Evolutionary conservation across 495 filamentous ascomycete genomes (phyloP).

Genomic region (Baudoinia panamericana): DNA sequence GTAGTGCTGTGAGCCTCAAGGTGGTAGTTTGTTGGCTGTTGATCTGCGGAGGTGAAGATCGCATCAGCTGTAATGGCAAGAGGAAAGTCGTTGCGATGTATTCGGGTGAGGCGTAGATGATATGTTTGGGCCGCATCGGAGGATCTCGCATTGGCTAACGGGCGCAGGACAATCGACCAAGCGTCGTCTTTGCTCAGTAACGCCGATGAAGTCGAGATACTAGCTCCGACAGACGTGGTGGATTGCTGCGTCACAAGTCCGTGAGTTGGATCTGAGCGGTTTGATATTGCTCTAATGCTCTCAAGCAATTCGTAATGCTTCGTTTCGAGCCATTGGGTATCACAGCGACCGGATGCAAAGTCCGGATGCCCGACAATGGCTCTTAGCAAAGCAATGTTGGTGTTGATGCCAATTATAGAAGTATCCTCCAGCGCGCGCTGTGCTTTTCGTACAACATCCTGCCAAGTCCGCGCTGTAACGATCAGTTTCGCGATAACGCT

Average conservation of each 20-base stretch:
- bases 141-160: background rate
- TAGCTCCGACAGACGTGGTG: slow-evolving; percentile 8
- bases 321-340: slow-evolving; percentile 46
- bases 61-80: slow-evolving; percentile 41
- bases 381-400: slow-evolving; percentile 40
- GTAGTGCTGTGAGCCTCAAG: slow-evolving; percentile 37
- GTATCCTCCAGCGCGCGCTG: slow-evolving; percentile 43
- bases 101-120: slow-evolving; percentile 40
- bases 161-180: slow-evolving; percentile 17
- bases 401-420: slow-evolving; percentile 40
- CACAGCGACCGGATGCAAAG: slow-evolving; percentile 34
- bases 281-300: slow-evolving; percentile 24
- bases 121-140: slow-evolving; percentile 2
- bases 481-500: slow-evolving; percentile 50
- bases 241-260: slow-evolving; percentile 11
- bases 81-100: slow-evolving; percentile 48
- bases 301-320: slow-evolving; percentile 32
- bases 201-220: background rate
- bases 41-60: slow-evolving; percentile 37
- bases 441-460: slow-evolving; percentile 39
- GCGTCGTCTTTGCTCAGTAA: slow-evolving; percentile 21
- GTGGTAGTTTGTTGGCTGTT: slow-evolving; percentile 28
- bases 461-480: slow-evolving; percentile 41
- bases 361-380: slow-evolving; percentile 39
- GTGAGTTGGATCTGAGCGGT: slow-evolving; percentile 6